Percentiles rank a stretch among this genome's conserved stretches.
phyloP scores from a whole-genome alignment of 2,329 filamentous ascomycete species.

The Colletotrichum sp. region DNA sequence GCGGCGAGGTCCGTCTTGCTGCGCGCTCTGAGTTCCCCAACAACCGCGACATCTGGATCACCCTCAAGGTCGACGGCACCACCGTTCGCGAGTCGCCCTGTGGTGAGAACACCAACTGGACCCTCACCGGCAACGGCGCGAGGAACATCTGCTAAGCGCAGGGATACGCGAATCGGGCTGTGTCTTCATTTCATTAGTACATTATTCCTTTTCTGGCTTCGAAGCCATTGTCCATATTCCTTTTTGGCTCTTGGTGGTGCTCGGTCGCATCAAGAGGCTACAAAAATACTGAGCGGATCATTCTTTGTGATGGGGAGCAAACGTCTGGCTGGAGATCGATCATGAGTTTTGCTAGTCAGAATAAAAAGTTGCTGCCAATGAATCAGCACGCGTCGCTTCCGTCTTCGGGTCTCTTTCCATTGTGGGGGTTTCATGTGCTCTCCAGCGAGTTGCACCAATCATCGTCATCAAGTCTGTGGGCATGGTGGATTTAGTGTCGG shows the following conservation, averaged over 20 bases:
- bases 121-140: conserved; percentile 48
- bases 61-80: conserved; percentile 51
- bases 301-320: not conserved
- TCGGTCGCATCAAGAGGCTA: not conserved
- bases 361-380: not conserved
- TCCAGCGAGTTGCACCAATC: not conserved
- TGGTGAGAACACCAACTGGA: conserved; percentile 56
- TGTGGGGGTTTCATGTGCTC: not conserved
- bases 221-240: not conserved
- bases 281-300: not conserved
- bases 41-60: conserved; percentile 55
- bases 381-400: not conserved
- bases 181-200: not conserved
- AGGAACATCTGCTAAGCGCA: conserved; percentile 44
- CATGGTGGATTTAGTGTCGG: not conserved
- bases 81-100: conserved; percentile 60
- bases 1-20: conserved; percentile 59
- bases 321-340: not conserved
- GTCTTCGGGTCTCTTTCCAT: not conserved
- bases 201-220: not conserved
- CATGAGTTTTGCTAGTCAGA: not conserved
- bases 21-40: conserved; percentile 60
- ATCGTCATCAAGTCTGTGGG: not conserved
- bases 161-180: not conserved
- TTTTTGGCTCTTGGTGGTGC: not conserved